Conservation (phyloP, 1,284 basidiomycete species). For the Ceratobasidium sp. region DNA sequence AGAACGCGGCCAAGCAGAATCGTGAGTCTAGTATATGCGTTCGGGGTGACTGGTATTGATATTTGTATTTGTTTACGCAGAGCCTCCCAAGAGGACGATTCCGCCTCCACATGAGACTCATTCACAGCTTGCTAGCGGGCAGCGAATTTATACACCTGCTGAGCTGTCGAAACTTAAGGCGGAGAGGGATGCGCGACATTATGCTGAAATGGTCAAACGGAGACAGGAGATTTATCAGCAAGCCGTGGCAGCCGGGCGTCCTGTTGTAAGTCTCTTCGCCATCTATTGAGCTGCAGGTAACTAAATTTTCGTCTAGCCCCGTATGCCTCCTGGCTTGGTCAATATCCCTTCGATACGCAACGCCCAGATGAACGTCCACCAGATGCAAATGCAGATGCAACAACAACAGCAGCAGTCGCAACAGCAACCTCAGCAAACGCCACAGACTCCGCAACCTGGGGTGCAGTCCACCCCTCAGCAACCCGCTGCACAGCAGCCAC, state of each 20-base stretch:
- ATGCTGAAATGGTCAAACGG: slow-evolving; percentile 41
- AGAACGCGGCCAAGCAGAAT: slow-evolving; percentile 55
- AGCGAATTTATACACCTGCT: slow-evolving; percentile 52
- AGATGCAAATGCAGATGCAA: slow-evolving; percentile 35
- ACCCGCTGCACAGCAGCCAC: slow-evolving; percentile 4
- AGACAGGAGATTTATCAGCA: slow-evolving; percentile 38
- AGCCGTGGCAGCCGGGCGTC: slow-evolving; percentile 29
- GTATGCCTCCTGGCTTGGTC: slow-evolving; percentile 35
- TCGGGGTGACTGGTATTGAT: background rate
- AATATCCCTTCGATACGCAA: slow-evolving; percentile 44
- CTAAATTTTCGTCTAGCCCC: slow-evolving; percentile 25
- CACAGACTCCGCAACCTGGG: slow-evolving; percentile 12
- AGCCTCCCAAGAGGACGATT: slow-evolving; percentile 48
- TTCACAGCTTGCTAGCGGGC: slow-evolving; percentile 47
- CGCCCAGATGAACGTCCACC: slow-evolving; percentile 29
- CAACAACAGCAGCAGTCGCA: slow-evolving; percentile 36
- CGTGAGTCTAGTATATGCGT: slow-evolving; percentile 47
- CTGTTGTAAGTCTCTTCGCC: slow-evolving; percentile 7
- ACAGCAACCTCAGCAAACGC: slow-evolving; percentile 22
- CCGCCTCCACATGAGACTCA: slow-evolving; percentile 57
- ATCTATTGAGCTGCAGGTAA: background rate
- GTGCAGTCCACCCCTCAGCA: slow-evolving; percentile 14
- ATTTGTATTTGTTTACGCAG: background rate
- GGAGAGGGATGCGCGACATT: slow-evolving; percentile 43
- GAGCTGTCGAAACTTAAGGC: slow-evolving; percentile 50